Percentiles rank a stretch among this genome's conserved stretches.
Conservation (phyloP, 2,329 filamentous ascomycete species). For the Botrytis galanthina region DNA sequence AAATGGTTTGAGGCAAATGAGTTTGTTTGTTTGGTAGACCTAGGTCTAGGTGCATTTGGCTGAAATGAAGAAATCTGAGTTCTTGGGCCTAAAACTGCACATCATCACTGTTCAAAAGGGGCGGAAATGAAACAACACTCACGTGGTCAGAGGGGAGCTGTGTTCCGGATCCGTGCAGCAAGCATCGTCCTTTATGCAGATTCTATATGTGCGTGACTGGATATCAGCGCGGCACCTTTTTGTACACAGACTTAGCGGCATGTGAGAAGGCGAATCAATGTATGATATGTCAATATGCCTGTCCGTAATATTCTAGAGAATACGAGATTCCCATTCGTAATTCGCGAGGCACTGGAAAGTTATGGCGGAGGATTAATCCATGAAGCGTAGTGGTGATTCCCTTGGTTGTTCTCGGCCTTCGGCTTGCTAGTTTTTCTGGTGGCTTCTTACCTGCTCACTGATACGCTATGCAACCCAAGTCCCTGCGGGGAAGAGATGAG, state of each 20-base stretch:
- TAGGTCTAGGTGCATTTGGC: neutral
- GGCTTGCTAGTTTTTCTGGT: neutral
- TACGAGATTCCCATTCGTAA: slow-evolving; percentile 1
- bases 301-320: neutral
- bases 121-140: neutral
- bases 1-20: neutral
- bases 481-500: slow-evolving; percentile 3
- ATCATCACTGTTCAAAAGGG: neutral
- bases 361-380: slow-evolving; percentile 2
- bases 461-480: neutral
- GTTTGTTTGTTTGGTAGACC: slow-evolving; percentile 3
- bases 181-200: slow-evolving; percentile 9
- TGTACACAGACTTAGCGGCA: slow-evolving; percentile 10
- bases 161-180: slow-evolving; percentile 18
- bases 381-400: neutral
- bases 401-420: slow-evolving; percentile 5
- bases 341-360: neutral
- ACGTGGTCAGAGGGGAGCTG: slow-evolving; percentile 14
- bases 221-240: slow-evolving; percentile 14
- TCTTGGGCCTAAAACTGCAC: neutral
- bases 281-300: neutral
- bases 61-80: neutral
- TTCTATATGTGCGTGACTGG: slow-evolving; percentile 16
- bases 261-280: slow-evolving; percentile 11
- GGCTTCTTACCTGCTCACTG: neutral